Evolutionary conservation across 495 filamentous ascomycete species (phyloP).

Genomic region (Hypoxylon fuscum): DNA sequence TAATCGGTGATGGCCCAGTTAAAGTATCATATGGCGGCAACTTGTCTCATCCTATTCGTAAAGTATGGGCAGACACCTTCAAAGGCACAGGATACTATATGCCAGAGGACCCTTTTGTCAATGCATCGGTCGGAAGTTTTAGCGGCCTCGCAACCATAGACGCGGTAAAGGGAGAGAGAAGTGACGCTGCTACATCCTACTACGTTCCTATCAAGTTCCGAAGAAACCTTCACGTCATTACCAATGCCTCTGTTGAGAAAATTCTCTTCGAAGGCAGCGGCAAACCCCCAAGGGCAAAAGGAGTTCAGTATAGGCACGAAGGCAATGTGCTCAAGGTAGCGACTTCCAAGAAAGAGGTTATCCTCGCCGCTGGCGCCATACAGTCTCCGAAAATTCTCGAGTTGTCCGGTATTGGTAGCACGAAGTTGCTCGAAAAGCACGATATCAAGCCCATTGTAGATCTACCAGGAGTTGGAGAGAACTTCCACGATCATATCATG

Average conservation of each 20-base stretch:
- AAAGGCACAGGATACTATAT: not conserved
- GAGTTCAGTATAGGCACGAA: no score
- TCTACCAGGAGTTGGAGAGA: slow-evolving; percentile 79
- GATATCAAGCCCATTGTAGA: slow-evolving; percentile 72
- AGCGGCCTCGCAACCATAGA: not conserved
- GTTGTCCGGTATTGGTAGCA: slow-evolving; percentile 77
- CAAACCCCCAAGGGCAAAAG: no score
- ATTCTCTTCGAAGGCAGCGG: slow-evolving; percentile 43
- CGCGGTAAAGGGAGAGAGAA: not conserved
- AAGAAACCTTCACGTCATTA: slow-evolving; percentile 13
- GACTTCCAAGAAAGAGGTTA: no score
- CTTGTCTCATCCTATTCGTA: not conserved
- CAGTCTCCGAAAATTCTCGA: slow-evolving; percentile 69
- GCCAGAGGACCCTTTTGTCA: not conserved
- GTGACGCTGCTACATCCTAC: not conserved
- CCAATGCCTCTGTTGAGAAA: slow-evolving; percentile 35
- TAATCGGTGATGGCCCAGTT: not conserved
- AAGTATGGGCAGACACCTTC: not conserved
- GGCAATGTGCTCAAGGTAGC: no score
- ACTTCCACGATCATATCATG: slow-evolving; percentile 60
- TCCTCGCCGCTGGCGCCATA: slow-evolving; percentile 65
- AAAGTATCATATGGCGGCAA: not conserved
- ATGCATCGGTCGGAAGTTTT: not conserved
- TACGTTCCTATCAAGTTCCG: not conserved
- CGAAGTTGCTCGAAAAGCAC: slow-evolving; percentile 65